Evolutionary conservation across 1,139 yeast genomes (phyloP).

Genomic region (Hemisphaericaspora lyxosophila): DNA sequence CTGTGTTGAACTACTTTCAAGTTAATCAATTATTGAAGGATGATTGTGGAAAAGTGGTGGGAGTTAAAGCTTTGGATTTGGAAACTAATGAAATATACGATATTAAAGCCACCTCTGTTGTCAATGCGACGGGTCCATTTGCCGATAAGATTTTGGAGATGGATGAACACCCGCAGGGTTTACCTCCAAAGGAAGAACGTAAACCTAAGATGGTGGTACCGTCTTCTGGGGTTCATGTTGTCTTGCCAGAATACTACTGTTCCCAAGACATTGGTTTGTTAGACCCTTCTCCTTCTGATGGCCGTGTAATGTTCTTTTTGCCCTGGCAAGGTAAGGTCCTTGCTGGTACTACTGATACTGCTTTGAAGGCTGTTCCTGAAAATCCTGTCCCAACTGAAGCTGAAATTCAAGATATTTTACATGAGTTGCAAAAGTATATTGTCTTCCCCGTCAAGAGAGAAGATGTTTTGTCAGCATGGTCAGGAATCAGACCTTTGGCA

Average conservation of each 20-base stretch:
- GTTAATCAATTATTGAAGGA: slow-evolving; percentile 75
- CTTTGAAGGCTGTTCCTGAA: slow-evolving; percentile 70
- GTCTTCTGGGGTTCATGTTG: slow-evolving; percentile 89
- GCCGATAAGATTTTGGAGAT: slow-evolving; percentile 82
- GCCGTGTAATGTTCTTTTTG: slow-evolving; percentile 93
- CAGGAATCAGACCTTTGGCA: slow-evolving; percentile 93
- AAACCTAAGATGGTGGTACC: slow-evolving; percentile 86
- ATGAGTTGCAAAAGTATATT: slow-evolving; percentile 85
- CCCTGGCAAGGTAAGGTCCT: slow-evolving; percentile 98
- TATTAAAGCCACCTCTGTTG: slow-evolving; percentile 70
- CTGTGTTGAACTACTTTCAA: slow-evolving; percentile 82
- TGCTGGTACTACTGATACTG: slow-evolving; percentile 95
- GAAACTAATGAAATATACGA: slow-evolving; percentile 66
- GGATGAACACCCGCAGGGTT: slow-evolving; percentile 72
- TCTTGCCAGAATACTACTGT: slow-evolving; percentile 89
- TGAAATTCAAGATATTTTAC: slow-evolving; percentile 84
- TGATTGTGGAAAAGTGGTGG: slow-evolving; percentile 56
- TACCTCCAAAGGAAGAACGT: slow-evolving; percentile 52
- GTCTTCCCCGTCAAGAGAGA: slow-evolving; percentile 86
- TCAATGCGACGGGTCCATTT: slow-evolving; percentile 95
- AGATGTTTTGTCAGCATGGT: slow-evolving; percentile 94
- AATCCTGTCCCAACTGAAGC: slow-evolving; percentile 87
- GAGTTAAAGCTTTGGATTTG: slow-evolving; percentile 73
- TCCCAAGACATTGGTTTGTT: slow-evolving; percentile 85
- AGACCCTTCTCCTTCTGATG: slow-evolving; percentile 91